Percentiles rank a stretch among this genome's conserved stretches.
phyloP scores from a whole-genome alignment of 2,329 filamentous ascomycete species.

The Penicillium paneum region DNA sequence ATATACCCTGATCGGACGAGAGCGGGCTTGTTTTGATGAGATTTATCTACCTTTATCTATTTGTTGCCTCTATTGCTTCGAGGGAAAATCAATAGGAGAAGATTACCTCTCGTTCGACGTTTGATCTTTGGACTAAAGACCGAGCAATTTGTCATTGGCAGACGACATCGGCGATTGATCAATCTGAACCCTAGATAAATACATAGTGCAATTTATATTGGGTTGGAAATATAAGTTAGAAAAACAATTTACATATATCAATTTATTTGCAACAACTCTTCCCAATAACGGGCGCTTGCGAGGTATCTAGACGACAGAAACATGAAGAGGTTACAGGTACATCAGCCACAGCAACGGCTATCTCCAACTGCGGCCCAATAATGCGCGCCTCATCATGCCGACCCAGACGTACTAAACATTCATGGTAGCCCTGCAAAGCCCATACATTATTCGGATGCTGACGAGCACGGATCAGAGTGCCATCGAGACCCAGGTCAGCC shows the following conservation, averaged over 20 bases:
- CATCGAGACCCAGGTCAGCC: slow-evolving; percentile 60
- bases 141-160: background rate
- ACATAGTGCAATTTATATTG: background rate
- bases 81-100: background rate
- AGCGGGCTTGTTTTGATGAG: too few relatives aligned
- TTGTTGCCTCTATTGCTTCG: background rate
- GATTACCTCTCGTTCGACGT: background rate
- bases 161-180: background rate
- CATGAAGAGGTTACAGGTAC: slow-evolving; percentile 58
- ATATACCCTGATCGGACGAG: background rate
- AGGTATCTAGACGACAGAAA: slow-evolving; percentile 48
- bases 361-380: slow-evolving; percentile 50
- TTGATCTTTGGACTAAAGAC: slow-evolving; percentile 1
- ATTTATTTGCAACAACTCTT: slow-evolving; percentile 13
- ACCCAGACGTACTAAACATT: slow-evolving; percentile 61
- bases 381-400: slow-evolving; percentile 47
- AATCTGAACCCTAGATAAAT: background rate
- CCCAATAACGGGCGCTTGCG: slow-evolving; percentile 4
- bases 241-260: background rate
- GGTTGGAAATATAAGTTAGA: background rate
- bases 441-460: slow-evolving; percentile 72
- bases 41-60: background rate
- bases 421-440: slow-evolving; percentile 70
- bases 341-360: slow-evolving; percentile 58
- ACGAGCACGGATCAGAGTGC: slow-evolving; percentile 60